These are phyloP conservation scores for Solanum bulbocastanum DNA, from an alignment of 257 asterid species.

Conservation along the genomic window DNA sequence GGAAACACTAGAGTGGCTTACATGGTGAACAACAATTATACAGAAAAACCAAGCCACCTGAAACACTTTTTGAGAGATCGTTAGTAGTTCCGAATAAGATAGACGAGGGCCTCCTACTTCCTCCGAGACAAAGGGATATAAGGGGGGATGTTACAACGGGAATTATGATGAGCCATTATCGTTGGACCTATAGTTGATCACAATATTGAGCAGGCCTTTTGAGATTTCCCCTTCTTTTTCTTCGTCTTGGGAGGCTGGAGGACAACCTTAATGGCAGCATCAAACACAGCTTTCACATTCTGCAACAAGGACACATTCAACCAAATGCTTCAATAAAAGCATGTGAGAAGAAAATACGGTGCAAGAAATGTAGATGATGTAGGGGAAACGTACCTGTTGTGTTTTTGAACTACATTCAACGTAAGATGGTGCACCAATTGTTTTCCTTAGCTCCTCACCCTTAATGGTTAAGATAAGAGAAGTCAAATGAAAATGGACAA, in stretches of 20 bases:
- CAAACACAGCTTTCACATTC: conserved; percentile 23
- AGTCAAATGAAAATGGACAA: neutral
- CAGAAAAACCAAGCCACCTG: conserved; percentile 22
- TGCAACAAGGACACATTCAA: neutral
- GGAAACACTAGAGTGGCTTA: neutral
- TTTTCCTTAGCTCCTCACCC: conserved; percentile 72
- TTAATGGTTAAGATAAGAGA: conserved; percentile 6
- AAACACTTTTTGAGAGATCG: conserved; percentile 5
- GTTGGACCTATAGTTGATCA: conserved; percentile 7
- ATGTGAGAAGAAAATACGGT: too few relatives aligned
- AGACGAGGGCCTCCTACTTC: neutral
- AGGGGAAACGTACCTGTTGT: conserved; percentile 40
- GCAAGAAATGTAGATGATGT: neutral
- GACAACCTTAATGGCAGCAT: conserved; percentile 24
- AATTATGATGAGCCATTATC: conserved; percentile 2
- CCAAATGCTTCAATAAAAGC: neutral
- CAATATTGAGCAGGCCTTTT: conserved; percentile 17
- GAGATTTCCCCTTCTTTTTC: conserved; percentile 16
- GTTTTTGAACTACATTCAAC: conserved; percentile 72
- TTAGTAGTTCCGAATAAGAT: neutral
- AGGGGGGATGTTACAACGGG: neutral
- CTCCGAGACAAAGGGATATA: neutral
- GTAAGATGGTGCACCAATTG: conserved; percentile 56
- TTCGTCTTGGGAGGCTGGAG: conserved; percentile 22
- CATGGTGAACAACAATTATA: neutral